Base-by-base conservation (phyloP, 2,329 filamentous ascomycete species). In the Massarina eburnea region DNA sequence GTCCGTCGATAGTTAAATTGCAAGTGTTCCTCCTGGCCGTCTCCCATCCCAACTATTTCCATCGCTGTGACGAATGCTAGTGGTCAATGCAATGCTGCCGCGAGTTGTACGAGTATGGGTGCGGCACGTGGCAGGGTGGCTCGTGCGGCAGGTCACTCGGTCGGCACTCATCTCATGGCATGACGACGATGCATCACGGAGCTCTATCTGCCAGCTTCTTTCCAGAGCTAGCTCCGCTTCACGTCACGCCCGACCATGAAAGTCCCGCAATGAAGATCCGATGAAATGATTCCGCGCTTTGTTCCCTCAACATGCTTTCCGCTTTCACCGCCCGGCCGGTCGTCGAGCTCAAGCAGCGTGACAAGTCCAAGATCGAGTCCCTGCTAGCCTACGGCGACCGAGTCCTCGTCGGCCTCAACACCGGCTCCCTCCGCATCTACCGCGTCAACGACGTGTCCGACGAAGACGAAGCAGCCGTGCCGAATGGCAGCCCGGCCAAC, bases 311-410 rank as follows among this genome's bases (percentile, higher is more conserved):
- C 43, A 96, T 96, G 94, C 86, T 99, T 74, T 95, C 92, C 74
- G 94, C 94, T 68, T 99, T 99, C 76, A 95, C 88, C 61, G 91
- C 94, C 76, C 88, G 89, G 67, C 89, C 91, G 55, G 92, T 99
- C 71, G 88, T 97, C 79, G 94, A 99, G 88, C 87, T 99, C 64
- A 91, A 88, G 76, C 85, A 85, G 72, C 86, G 89, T 72, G 92
- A 97, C 82, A 96, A 95, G 78, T 95, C 89, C 57, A 94, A 88
- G 78, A 96, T 99, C 73, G 94, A 99, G 75, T 94, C 89, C 39
- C 89, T 99, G 57, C 80, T 97, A 38, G 89, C 92, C 51, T 89
- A 96, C 73, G 91, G 91, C 66, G 94, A 99, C 68, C 85, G 91
- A 52, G 81, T 99, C 27, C 82, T 99, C 43, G 91, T 96, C 47